Conservation (phyloP, 2,329 filamentous ascomycete species). For the Aspergillus fischeri region DNA sequence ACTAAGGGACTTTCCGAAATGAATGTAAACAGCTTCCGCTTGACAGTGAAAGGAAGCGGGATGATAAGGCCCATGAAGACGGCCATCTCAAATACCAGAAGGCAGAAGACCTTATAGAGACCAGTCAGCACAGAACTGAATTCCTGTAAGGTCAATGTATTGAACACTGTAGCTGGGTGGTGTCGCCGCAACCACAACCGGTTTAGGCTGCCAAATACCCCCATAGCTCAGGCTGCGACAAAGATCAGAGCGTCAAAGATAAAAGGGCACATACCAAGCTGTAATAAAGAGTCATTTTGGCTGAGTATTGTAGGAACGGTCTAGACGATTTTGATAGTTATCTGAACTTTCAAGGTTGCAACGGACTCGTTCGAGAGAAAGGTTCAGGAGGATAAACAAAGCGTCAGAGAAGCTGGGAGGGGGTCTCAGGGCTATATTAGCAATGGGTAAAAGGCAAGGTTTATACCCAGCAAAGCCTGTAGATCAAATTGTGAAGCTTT, state of each 20-base stretch:
- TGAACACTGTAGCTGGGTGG: background rate
- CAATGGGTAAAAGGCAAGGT: background rate
- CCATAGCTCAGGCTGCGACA: background rate
- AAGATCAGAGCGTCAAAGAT: background rate
- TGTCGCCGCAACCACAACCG: conserved; percentile 6
- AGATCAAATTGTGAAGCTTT: background rate
- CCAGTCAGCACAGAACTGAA: background rate
- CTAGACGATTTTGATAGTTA: background rate
- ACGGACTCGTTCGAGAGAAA: conserved; percentile 3
- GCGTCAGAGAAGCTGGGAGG: background rate
- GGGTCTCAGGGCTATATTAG: background rate
- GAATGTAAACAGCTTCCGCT: conserved; percentile 89
- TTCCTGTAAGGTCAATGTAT: background rate
- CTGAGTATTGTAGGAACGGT: background rate
- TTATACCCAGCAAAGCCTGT: conserved; percentile 3
- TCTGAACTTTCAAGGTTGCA: conserved; percentile 3
- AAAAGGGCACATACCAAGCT: conserved; percentile 51
- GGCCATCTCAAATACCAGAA: conserved; percentile 48
- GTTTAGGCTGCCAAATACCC: conserved; percentile 21
- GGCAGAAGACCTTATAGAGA: conserved; percentile 43
- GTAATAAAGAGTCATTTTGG: conserved; percentile 66
- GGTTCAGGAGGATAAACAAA: conserved; percentile 16
- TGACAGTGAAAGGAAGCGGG: conserved; percentile 81
- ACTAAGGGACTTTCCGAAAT: conserved; percentile 83
- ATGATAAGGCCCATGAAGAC: conserved; percentile 55